phyloP scores from a whole-genome alignment of 768 basidiomycete genomes.

The Vararia minispora region DNA sequence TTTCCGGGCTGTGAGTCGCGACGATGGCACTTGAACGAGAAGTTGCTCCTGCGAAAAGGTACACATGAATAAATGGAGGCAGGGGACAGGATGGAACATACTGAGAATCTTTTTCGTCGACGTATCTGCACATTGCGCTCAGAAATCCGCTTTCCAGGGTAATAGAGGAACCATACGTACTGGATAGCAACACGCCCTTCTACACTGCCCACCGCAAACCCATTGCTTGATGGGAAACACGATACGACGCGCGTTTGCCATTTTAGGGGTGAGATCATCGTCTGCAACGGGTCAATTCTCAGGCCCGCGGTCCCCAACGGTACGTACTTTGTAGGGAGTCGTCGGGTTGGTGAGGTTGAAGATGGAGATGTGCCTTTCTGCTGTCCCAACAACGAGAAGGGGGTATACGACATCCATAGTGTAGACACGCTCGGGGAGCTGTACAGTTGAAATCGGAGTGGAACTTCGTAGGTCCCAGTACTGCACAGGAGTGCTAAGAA shows the following conservation, averaged over 20 bases:
- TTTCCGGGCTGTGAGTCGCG: constrained; percentile 22
- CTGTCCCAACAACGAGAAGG: constrained; percentile 86
- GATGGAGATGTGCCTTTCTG: constrained; percentile 85
- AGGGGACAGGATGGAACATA: constrained; percentile 21
- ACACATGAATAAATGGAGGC: background rate
- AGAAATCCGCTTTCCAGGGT: background rate
- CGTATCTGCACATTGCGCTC: constrained; percentile 39
- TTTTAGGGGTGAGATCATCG: constrained; percentile 77
- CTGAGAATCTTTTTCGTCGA: constrained; percentile 75
- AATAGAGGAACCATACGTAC: constrained; percentile 36
- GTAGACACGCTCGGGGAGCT: constrained; percentile 87
- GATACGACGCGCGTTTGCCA: constrained; percentile 87
- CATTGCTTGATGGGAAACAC: constrained; percentile 69
- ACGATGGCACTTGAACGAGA: constrained; percentile 46
- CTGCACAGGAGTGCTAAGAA: constrained; percentile 26
- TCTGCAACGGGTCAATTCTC: constrained; percentile 29
- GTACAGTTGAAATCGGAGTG: constrained; percentile 67
- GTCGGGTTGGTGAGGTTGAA: constrained; percentile 80
- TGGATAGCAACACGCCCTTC: constrained; percentile 94
- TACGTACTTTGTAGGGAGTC: constrained; percentile 57
- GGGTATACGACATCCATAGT: constrained; percentile 74
- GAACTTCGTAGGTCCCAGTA: constrained; percentile 86
- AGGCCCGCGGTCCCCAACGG: background rate
- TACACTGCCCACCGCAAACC: constrained; percentile 78
- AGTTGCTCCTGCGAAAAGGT: constrained; percentile 29